Evolutionary conservation across 768 basidiomycete species (phyloP).

Genomic region (Trametes cingulata): DNA sequence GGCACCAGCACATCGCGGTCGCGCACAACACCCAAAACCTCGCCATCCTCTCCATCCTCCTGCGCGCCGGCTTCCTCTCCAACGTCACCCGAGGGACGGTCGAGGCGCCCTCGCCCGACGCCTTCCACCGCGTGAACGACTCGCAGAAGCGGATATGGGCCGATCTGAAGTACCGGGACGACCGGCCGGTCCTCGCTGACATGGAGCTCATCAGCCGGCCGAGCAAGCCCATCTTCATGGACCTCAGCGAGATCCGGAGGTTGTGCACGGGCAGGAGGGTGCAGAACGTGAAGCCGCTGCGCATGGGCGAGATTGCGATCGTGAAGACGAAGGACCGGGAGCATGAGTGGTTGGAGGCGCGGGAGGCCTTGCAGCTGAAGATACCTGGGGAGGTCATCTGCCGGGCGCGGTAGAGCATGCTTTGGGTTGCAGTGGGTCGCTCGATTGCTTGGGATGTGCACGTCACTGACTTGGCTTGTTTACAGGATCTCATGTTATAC

Average conservation of each 20-base stretch:
- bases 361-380: slow-evolving; percentile 82
- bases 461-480: no score
- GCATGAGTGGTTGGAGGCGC: slow-evolving; percentile 86
- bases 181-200: slow-evolving; percentile 74
- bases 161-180: slow-evolving; percentile 89
- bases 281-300: slow-evolving; percentile 78
- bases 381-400: slow-evolving; percentile 87
- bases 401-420: slow-evolving; percentile 53
- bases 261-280: slow-evolving; percentile 84
- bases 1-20: slow-evolving; percentile 75
- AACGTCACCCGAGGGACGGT: slow-evolving; percentile 80
- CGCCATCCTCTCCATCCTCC: slow-evolving; percentile 88
- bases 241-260: slow-evolving; percentile 65
- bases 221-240: slow-evolving; percentile 78
- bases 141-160: slow-evolving; percentile 88
- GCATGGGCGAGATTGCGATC: slow-evolving; percentile 91
- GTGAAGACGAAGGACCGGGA: slow-evolving; percentile 71
- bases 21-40: slow-evolving; percentile 88
- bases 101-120: slow-evolving; percentile 58
- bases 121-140: slow-evolving; percentile 59
- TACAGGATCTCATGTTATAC: not conserved
- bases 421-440: not conserved
- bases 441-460: no score
- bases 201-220: slow-evolving; percentile 88
- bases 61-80: slow-evolving; percentile 86